Percentiles rank a stretch among this genome's conserved stretches.
phyloP scores from a whole-genome alignment of 176 grass and related monocot species.

The Eremochloa ophiuroides region DNA sequence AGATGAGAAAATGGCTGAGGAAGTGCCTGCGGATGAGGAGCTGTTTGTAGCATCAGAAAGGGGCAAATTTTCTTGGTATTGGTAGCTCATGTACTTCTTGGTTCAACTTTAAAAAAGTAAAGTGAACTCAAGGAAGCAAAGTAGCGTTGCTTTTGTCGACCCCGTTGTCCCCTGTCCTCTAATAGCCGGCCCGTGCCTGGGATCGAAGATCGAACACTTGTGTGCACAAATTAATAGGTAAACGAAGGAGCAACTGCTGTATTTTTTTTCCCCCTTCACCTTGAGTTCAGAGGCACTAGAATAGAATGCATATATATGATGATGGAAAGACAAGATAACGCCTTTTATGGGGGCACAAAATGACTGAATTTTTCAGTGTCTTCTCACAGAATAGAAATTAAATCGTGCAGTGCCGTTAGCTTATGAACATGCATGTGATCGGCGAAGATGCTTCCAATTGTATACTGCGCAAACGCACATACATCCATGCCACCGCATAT shows the following conservation, averaged over 20 bases:
- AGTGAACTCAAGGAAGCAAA: slow-evolving; percentile 13
- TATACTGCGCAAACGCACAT: background rate
- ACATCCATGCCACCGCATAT: slow-evolving; percentile 26
- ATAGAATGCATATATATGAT: background rate
- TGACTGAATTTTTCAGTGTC: background rate
- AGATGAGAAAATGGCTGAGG: background rate
- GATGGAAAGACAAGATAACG: background rate
- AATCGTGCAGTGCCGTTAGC: no score
- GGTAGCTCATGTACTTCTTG: background rate
- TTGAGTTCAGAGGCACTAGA: background rate
- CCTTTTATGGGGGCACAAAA: background rate
- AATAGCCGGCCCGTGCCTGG: no score
- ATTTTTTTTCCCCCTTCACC: background rate
- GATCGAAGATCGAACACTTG: no score
- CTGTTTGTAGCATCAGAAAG: slow-evolving; percentile 14
- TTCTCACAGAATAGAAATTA: no score
- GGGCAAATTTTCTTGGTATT: background rate
- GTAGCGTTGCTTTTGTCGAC: background rate
- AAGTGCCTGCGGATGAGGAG: background rate
- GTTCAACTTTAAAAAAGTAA: background rate
- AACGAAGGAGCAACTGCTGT: background rate
- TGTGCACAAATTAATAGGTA: background rate
- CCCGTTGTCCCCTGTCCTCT: background rate
- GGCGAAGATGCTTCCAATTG: slow-evolving; percentile 25
- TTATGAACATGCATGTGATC: slow-evolving; percentile 33